These are phyloP conservation scores for Geotrichum fermentans DNA, from an alignment of 1,139 yeast species.

Conservation along the genomic window DNA sequence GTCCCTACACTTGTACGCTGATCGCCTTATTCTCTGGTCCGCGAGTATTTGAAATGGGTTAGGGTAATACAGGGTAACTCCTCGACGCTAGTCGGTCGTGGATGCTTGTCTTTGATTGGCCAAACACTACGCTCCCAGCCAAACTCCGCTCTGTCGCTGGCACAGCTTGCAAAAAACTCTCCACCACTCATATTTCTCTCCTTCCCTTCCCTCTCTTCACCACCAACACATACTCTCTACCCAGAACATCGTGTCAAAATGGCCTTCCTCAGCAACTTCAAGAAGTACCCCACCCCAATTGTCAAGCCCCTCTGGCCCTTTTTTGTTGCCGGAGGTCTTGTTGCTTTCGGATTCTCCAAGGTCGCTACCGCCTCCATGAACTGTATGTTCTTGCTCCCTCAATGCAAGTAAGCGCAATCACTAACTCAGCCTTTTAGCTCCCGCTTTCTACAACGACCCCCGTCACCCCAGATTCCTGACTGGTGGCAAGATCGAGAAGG, in stretches of 20 bases:
- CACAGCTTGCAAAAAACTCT: too few species aligned
- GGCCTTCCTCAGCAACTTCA: conserved; percentile 26
- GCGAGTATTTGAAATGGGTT: too few species aligned
- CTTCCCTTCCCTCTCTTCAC: conserved; percentile 3
- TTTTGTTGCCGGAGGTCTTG: conserved; percentile 53
- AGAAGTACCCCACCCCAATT: conserved; percentile 49
- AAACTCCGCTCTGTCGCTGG: too few species aligned
- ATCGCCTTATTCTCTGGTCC: too few species aligned
- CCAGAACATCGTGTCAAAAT: conserved; percentile 11
- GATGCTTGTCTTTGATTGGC: too few species aligned
- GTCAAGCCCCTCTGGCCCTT: conserved; percentile 66
- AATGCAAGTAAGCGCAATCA: too few species aligned
- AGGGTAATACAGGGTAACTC: too few species aligned
- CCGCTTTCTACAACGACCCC: conserved; percentile 70
- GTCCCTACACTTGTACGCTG: too few species aligned
- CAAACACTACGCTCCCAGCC: too few species aligned
- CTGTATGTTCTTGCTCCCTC: conserved; percentile 34
- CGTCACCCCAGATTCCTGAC: conserved; percentile 66
- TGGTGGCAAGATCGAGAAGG: conserved; percentile 46
- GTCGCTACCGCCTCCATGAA: conserved; percentile 52
- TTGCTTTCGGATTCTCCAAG: conserved; percentile 54
- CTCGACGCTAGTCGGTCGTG: too few species aligned
- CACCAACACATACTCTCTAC: background rate
- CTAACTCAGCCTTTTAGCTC: too few species aligned
- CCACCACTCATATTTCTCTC: conserved; percentile 2